These are phyloP conservation scores for Paramecium pentaurelia DNA, from an alignment of 73 alveolate genomes.

Conservation along the genomic window DNA sequence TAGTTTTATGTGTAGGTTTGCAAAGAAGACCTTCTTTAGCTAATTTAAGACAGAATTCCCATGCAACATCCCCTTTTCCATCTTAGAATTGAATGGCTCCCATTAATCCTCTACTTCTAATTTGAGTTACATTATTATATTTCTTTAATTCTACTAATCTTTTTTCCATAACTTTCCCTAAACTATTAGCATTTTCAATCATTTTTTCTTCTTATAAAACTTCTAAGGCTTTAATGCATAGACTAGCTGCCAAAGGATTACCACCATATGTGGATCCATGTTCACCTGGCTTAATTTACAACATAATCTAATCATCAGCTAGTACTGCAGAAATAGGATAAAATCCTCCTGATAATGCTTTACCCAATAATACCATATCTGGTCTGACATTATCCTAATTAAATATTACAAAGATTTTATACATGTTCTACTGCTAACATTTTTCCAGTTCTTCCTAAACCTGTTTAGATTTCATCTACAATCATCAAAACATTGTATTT, in stretches of 20 bases:
- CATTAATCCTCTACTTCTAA: conserved; percentile 91
- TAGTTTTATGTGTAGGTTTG: conserved; percentile 89
- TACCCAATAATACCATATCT: conserved; percentile 77
- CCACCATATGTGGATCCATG: conserved; percentile 97
- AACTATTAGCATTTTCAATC: conserved; percentile 70
- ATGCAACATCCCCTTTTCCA: conserved; percentile 61
- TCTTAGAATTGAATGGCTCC: conserved; percentile 78
- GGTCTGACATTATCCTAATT: conserved; percentile 66
- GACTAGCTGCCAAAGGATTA: conserved; percentile 80
- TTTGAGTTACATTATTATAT: conserved; percentile 58
- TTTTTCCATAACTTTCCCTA: conserved; percentile 70
- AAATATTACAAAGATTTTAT: neutral
- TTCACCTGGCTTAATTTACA: conserved; percentile 81
- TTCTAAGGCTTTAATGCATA: conserved; percentile 63
- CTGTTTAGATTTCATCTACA: conserved; percentile 91
- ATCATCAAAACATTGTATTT: conserved; percentile 82
- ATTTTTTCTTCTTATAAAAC: conserved; percentile 76
- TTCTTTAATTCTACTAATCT: conserved; percentile 51
- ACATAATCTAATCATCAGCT: conserved; percentile 80
- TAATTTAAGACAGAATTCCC: conserved; percentile 62
- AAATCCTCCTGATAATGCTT: conserved; percentile 92
- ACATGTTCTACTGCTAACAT: conserved; percentile 81
- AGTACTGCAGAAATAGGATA: conserved; percentile 87
- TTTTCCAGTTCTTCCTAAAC: conserved; percentile 93
- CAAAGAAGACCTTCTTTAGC: conserved; percentile 77